A percentile compares a stretch with the other conserved stretches of the same genome.
Conservation (phyloP, 2,329 filamentous ascomycete genomes). For the Colletotrichum eremochloae region DNA sequence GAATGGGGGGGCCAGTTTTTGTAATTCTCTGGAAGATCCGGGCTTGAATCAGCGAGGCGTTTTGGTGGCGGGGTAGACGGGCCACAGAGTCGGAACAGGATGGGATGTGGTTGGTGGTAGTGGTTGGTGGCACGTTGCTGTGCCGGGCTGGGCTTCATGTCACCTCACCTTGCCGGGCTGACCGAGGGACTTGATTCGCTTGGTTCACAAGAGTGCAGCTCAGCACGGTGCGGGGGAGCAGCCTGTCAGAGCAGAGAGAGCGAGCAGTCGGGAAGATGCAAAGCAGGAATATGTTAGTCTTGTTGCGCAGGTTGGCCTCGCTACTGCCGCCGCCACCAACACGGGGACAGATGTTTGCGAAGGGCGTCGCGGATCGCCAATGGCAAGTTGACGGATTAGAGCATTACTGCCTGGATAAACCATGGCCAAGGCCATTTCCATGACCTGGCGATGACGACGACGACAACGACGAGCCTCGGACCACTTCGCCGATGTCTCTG, state of each 20-base stretch:
- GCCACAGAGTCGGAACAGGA: slow-evolving; percentile 21
- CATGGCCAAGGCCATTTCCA: slow-evolving; percentile 1
- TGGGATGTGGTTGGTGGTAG: slow-evolving; percentile 17
- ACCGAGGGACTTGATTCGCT: slow-evolving; percentile 32
- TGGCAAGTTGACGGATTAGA: slow-evolving; percentile 6
- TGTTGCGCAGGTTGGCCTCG: not conserved
- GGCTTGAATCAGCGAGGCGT: slow-evolving; percentile 28
- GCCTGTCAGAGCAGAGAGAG: slow-evolving; percentile 30
- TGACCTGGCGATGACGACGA: slow-evolving; percentile 26
- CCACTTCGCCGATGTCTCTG: slow-evolving; percentile 25
- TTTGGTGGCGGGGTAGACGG: slow-evolving; percentile 32
- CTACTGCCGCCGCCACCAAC: not conserved
- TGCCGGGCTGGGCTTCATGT: slow-evolving; percentile 29
- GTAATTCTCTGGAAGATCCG: slow-evolving; percentile 26
- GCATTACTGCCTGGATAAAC: slow-evolving; percentile 8
- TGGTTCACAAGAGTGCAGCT: slow-evolving; percentile 32
- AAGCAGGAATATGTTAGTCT: slow-evolving; percentile 30
- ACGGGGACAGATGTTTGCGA: not conserved
- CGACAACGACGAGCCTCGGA: slow-evolving; percentile 28
- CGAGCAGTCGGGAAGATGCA: not conserved
- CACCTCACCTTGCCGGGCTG: slow-evolving; percentile 9
- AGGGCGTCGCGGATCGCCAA: slow-evolving; percentile 25
- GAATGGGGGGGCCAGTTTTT: slow-evolving; percentile 26
- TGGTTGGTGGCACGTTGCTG: slow-evolving; percentile 26
- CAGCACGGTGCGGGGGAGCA: slow-evolving; percentile 31